Percentiles rank a stretch among this genome's conserved stretches.
phyloP scores from a whole-genome alignment of 371 early-diverging fungal genomes.

The Mucor irregularis region DNA sequence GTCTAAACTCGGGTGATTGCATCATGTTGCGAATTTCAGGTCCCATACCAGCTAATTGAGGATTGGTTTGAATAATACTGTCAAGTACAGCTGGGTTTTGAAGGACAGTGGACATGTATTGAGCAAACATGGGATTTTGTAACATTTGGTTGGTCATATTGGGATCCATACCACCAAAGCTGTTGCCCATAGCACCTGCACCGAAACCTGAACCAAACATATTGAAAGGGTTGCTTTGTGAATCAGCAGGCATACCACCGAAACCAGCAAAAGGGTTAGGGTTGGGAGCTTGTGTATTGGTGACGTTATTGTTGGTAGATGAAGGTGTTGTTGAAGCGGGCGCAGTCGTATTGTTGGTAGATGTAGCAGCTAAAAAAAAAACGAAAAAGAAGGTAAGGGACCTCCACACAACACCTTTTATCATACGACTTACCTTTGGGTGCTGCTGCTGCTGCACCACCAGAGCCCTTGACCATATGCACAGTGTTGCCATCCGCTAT shows the following conservation, averaged over 20 bases:
- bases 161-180: slow-evolving; percentile 69
- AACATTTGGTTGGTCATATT: slow-evolving; percentile 72
- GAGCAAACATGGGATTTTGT: slow-evolving; percentile 82
- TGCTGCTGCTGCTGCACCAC: slow-evolving; percentile 41
- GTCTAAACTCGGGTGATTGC: slow-evolving; percentile 78
- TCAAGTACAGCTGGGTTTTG: slow-evolving; percentile 87
- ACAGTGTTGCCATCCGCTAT: slow-evolving; percentile 78
- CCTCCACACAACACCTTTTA: slow-evolving; percentile 1
- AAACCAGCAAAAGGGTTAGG: slow-evolving; percentile 44
- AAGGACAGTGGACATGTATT: slow-evolving; percentile 75
- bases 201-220: slow-evolving; percentile 54
- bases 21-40: slow-evolving; percentile 86
- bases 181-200: slow-evolving; percentile 59
- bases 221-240: slow-evolving; percentile 55
- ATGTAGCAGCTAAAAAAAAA: slow-evolving; percentile 7
- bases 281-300: slow-evolving; percentile 21
- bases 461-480: slow-evolving; percentile 80
- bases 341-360: slow-evolving; percentile 21
- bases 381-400: not conserved
- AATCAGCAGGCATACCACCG: slow-evolving; percentile 40
- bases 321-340: slow-evolving; percentile 35
- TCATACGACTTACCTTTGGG: slow-evolving; percentile 23
- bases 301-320: slow-evolving; percentile 17
- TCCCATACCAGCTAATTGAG: slow-evolving; percentile 78
- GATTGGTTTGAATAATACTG: slow-evolving; percentile 79